Evolutionary conservation across 1,284 basidiomycete genomes (phyloP).

Genomic region (Ganoderma lucidum): DNA sequence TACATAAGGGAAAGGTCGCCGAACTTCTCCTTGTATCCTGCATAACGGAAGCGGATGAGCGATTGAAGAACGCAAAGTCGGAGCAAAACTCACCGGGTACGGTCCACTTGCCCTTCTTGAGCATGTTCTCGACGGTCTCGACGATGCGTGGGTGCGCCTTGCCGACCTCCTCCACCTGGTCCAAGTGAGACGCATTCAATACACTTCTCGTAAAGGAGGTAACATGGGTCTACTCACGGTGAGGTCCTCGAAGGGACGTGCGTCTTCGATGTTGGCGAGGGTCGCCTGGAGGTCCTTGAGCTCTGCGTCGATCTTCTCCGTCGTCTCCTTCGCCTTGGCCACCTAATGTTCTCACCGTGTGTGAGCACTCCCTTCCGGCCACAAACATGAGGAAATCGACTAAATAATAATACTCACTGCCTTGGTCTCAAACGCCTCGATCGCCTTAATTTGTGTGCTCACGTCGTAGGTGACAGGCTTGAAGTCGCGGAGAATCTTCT

Average conservation of each 20-base stretch:
- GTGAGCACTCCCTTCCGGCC: not conserved
- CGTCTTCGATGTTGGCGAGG: slow-evolving; percentile 97
- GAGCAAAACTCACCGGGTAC: slow-evolving; percentile 74
- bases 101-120: slow-evolving; percentile 99
- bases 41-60: slow-evolving; percentile 22
- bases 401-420: slow-evolving; percentile 70
- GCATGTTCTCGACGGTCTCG: slow-evolving; percentile 95
- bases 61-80: slow-evolving; percentile 2
- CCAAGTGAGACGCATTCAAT: not conserved
- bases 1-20: slow-evolving; percentile 92
- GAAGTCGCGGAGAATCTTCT: slow-evolving; percentile 91
- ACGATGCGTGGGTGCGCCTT: slow-evolving; percentile 93
- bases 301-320: slow-evolving; percentile 92
- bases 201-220: slow-evolving; percentile 5
- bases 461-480: slow-evolving; percentile 99
- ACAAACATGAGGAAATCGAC: not conserved
- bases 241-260: slow-evolving; percentile 97
- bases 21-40: slow-evolving; percentile 93
- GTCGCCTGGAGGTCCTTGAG: slow-evolving; percentile 93
- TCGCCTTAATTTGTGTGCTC: slow-evolving; percentile 90
- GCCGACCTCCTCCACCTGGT: slow-evolving; percentile 88
- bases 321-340: slow-evolving; percentile 90
- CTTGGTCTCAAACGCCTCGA: slow-evolving; percentile 97
- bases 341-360: slow-evolving; percentile 61
- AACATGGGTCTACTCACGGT: slow-evolving; percentile 65